Evolutionary conservation across 768 basidiomycete genomes (phyloP).

Genomic region (Tylopilus sp.): DNA sequence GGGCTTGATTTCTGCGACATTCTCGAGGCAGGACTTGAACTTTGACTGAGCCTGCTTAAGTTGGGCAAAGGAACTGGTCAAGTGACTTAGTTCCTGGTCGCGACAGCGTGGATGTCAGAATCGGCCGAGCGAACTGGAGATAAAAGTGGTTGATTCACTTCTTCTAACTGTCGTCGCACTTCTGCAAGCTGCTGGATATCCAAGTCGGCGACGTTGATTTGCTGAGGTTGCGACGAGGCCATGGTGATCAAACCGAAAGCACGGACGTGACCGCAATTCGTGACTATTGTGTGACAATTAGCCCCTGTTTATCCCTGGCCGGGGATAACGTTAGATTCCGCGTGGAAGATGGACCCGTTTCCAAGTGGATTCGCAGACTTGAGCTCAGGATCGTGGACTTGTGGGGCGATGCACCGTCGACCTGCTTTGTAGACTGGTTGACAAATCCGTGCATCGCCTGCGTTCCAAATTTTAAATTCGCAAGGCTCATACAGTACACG

Average conservation of each 20-base stretch:
- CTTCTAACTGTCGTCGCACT: constrained; percentile 88
- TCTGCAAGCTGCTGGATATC: constrained; percentile 84
- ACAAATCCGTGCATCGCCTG: no score
- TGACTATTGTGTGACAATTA: constrained; percentile 13
- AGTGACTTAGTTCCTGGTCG: constrained; percentile 82
- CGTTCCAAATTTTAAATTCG: no score
- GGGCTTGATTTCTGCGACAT: constrained; percentile 69
- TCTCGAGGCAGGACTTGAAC: constrained; percentile 84
- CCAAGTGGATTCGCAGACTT: no score
- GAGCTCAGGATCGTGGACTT: no score
- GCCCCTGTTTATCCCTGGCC: no score
- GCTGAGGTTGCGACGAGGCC: constrained; percentile 52
- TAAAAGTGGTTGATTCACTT: constrained; percentile 44
- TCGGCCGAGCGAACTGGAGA: not conserved
- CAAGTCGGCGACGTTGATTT: constrained; percentile 78
- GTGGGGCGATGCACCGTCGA: no score
- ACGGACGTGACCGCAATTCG: constrained; percentile 3
- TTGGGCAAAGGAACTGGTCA: constrained; percentile 89
- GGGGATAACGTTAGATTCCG: no score
- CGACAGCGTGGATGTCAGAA: not conserved
- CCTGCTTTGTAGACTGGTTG: no score
- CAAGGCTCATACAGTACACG: no score
- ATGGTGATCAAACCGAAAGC: constrained; percentile 20
- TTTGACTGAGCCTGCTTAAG: constrained; percentile 92
- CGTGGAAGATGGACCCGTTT: no score